Evolutionary conservation across 2,329 filamentous ascomycete species (phyloP), one percentile per base, ranked within the genome.

Genomic region (Trichoderma sp.): DNA sequence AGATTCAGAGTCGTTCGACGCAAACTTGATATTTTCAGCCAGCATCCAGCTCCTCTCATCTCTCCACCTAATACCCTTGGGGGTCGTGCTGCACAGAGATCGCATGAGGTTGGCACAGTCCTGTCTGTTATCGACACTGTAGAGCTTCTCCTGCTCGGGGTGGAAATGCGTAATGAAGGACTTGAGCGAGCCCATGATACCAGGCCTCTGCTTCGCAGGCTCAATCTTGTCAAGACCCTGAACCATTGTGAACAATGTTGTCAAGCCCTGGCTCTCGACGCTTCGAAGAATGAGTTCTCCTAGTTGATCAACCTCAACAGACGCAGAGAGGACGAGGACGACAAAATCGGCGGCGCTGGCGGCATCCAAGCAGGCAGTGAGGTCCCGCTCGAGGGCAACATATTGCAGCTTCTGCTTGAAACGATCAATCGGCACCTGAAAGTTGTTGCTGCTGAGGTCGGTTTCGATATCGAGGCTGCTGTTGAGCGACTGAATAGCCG

Each of bases 361-460:
- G 53, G 95, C 95, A 84, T 99, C 95, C 75, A 98, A 85, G 72
- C 93, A 94, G 45, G 91, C 90, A 24, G 94, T 88, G 18, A 98
- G 84, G 77, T 98, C 93, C 74, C 93, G 89, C 79, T 91, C 90
- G 0, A 93, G 87, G 0, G 94, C 91, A 9, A 98, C 84, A 82
- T 97, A 99, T 84, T 97, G 93, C 14, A 99, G 84, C 81, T 93
- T 98, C 83, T 98, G 96, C 87, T 97, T 97, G 88, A 98, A 99
- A 38, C 97, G 91, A 77, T 98, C 95, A 80, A 98, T 88, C 8
- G 92, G 88, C 33, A 95, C 91, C 75, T 91, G 91, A 72, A 91
- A 88, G 71, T 88, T 90, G 77, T 89, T 87, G 53, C 90, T 86
- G 3, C 89, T 86, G 35, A 92, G 85, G 45, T 93, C 90, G 69